These are phyloP conservation scores for Acer campestre DNA, from an alignment of 345 rosid species.

Conservation along the genomic window DNA sequence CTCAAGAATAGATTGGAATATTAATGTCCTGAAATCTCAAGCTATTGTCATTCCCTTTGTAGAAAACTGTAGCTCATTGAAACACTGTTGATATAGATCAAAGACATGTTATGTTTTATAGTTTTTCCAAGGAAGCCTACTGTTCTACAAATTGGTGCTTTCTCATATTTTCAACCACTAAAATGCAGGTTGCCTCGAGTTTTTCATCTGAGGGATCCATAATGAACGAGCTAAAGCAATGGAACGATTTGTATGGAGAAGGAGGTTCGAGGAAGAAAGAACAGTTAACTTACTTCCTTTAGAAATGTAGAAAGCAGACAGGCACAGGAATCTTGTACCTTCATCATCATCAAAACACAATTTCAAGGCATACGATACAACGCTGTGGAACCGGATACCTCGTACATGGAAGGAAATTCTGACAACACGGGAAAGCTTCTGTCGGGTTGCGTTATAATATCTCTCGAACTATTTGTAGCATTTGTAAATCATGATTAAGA, in stretches of 20 bases:
- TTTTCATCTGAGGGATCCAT: slow-evolving; percentile 78
- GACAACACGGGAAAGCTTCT: background rate
- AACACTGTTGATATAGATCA: background rate
- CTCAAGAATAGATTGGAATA: too few species aligned
- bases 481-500: slow-evolving; percentile 3
- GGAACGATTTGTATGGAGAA: slow-evolving; percentile 92
- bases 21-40: too few species aligned
- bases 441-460: background rate
- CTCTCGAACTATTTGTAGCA: slow-evolving; percentile 4
- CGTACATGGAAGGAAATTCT: slow-evolving; percentile 9
- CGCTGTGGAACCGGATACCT: background rate
- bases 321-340: background rate
- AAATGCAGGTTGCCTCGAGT: slow-evolving; percentile 83
- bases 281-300: slow-evolving; percentile 84
- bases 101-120: background rate
- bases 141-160: background rate
- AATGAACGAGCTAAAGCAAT: slow-evolving; percentile 82
- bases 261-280: slow-evolving; percentile 93
- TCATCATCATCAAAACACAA: background rate
- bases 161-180: background rate
- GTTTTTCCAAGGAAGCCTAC: background rate
- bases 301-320: slow-evolving; percentile 20
- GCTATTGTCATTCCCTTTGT: too few species aligned
- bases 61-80: background rate
- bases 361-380: background rate